Percentiles rank a stretch among this genome's conserved stretches.
Evolutionary conservation across 2,329 filamentous ascomycete genomes (phyloP).

Genomic region (Xylaria sp.): DNA sequence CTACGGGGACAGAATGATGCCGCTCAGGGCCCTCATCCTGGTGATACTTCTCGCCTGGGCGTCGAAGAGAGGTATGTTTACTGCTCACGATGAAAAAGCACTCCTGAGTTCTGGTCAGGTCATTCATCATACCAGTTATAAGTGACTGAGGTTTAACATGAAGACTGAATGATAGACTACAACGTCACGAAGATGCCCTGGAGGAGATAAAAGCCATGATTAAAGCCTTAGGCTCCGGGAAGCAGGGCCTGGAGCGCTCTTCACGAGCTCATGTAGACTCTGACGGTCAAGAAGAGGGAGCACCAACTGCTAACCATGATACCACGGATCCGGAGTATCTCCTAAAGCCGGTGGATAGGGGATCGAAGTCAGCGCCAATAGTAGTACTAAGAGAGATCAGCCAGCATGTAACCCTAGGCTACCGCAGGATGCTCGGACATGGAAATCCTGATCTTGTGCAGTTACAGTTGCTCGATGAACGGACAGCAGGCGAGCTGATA

Average conservation of each 20-base stretch:
- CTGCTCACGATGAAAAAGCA: not conserved
- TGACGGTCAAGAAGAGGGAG: conserved; percentile 22
- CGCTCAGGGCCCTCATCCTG: conserved; percentile 14
- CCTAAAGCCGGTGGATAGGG: conserved; percentile 48
- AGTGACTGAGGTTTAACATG: conserved; percentile 12
- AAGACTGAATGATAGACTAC: conserved; percentile 38
- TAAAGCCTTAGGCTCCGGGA: conserved; percentile 36
- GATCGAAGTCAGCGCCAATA: conserved; percentile 48
- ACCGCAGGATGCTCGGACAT: conserved; percentile 45
- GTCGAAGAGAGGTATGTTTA: conserved; percentile 46
- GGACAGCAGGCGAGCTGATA: conserved; percentile 47
- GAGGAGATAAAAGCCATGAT: conserved; percentile 46
- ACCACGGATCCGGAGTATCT: conserved; percentile 44
- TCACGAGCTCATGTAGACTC: conserved; percentile 23
- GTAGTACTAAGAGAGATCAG: conserved; percentile 50
- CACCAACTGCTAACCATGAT: conserved; percentile 35
- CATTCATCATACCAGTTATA: not conserved
- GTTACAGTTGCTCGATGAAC: conserved; percentile 48
- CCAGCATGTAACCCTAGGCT: conserved; percentile 46
- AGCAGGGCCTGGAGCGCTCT: conserved; percentile 21
- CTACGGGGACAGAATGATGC: conserved; percentile 40
- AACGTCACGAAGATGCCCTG: conserved; percentile 45
- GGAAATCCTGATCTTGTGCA: conserved; percentile 48
- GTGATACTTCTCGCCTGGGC: conserved; percentile 22
- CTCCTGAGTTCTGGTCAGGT: not conserved